These are phyloP conservation scores for Phaeosphaeria sp. DNA, from an alignment of 2,329 filamentous ascomycete genomes.

Conservation along the genomic window DNA sequence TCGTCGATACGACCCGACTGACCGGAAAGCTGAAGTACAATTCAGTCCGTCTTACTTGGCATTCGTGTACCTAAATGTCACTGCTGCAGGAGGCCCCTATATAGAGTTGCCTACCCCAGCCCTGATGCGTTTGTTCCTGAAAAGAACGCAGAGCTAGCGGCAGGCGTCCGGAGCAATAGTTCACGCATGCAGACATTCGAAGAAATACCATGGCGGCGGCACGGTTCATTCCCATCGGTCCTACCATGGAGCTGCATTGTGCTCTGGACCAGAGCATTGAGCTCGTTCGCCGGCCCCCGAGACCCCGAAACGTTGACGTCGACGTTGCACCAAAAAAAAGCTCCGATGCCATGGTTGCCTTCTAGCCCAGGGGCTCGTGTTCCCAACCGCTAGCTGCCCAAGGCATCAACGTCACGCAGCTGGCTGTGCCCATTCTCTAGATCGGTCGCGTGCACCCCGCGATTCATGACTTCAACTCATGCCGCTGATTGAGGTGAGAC, in stretches of 20 bases:
- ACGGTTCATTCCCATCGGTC: not conserved
- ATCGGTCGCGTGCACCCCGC: not conserved
- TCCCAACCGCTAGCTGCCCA: not conserved
- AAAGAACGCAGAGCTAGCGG: not conserved
- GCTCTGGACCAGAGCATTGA: too few species aligned
- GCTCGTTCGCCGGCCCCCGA: too few species aligned
- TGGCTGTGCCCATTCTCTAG: not conserved
- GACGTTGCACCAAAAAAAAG: not conserved
- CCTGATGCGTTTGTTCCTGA: not conserved
- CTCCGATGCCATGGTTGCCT: not conserved
- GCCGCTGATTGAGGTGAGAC: not conserved
- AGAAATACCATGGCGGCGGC: not conserved
- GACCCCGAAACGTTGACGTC: too few species aligned
- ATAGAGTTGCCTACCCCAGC: not conserved
- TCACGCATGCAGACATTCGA: not conserved
- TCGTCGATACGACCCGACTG: too few species aligned
- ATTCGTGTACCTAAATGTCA: not conserved
- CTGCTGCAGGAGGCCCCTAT: not conserved
- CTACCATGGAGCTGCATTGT: not conserved
- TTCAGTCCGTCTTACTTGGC: too few species aligned
- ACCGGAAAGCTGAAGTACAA: too few species aligned
- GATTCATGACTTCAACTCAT: not conserved
- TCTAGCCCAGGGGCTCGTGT: not conserved
- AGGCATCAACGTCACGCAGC: not conserved
- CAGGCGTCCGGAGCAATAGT: not conserved